Conservation (phyloP, 2,329 filamentous ascomycete genomes). For the Cladosporium halotolerans region DNA sequence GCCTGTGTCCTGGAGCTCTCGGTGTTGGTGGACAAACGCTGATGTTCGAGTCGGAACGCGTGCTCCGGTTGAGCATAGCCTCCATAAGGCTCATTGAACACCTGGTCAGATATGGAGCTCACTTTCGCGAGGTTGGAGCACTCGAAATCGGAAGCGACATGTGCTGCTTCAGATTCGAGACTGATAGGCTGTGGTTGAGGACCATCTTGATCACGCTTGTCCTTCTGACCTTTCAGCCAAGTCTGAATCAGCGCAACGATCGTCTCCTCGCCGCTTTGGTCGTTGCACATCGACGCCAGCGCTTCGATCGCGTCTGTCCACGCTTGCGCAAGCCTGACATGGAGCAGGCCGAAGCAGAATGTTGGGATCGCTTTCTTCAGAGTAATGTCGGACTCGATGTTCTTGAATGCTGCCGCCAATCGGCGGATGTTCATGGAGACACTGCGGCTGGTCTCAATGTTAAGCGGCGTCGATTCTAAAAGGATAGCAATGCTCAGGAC, state of each 20-base stretch:
- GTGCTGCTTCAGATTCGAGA: slow-evolving; percentile 23
- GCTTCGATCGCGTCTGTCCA: slow-evolving; percentile 80
- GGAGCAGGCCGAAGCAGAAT: slow-evolving; percentile 85
- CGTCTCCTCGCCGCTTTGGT: slow-evolving; percentile 63
- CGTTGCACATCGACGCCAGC: slow-evolving; percentile 67
- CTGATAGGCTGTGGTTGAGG: slow-evolving; percentile 8
- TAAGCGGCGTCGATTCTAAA: slow-evolving; percentile 73
- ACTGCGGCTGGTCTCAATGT: slow-evolving; percentile 66
- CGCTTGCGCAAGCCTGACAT: slow-evolving; percentile 73
- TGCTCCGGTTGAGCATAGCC: slow-evolving; percentile 18
- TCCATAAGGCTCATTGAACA: slow-evolving; percentile 46
- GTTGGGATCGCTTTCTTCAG: slow-evolving; percentile 66
- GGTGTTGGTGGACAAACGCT: slow-evolving; percentile 16
- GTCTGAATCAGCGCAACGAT: slow-evolving; percentile 67
- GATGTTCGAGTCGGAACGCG: slow-evolving; percentile 10
- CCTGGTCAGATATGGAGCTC: slow-evolving; percentile 44
- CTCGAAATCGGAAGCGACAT: slow-evolving; percentile 66
- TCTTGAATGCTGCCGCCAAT: slow-evolving; percentile 59
- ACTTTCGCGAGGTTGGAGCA: slow-evolving; percentile 68
- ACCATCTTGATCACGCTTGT: slow-evolving; percentile 7
- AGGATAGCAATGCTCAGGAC: slow-evolving; percentile 62
- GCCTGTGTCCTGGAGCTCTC: slow-evolving; percentile 58
- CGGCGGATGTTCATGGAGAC: slow-evolving; percentile 83
- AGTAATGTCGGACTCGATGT: slow-evolving; percentile 55
- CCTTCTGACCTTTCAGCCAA: slow-evolving; percentile 54